A percentile compares a stretch with the other conserved stretches of the same genome.
Conservation (phyloP, 106 monocot species). For the Dendrobium nobile region DNA sequence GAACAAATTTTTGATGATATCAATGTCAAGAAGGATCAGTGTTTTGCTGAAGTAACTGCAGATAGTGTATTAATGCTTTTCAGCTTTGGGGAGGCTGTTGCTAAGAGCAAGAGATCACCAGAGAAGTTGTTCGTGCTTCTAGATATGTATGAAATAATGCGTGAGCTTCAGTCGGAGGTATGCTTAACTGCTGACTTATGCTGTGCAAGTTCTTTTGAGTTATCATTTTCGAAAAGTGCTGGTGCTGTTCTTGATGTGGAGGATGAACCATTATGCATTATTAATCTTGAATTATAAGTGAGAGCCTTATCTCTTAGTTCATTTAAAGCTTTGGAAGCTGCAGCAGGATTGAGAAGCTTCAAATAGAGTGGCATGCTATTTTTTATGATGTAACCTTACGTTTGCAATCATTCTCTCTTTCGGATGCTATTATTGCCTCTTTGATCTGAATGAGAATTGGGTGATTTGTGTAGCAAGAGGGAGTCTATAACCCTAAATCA, state of each 20-base stretch:
- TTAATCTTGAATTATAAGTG: background rate
- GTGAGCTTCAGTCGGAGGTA: constrained; percentile 90
- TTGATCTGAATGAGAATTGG: background rate
- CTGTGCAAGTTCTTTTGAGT: background rate
- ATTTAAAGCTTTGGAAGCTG: background rate
- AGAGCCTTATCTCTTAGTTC: background rate
- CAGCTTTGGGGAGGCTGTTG: constrained; percentile 98
- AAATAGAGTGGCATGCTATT: background rate
- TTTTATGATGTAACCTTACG: background rate
- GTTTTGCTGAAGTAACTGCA: constrained; percentile 80
- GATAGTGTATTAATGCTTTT: constrained; percentile 73
- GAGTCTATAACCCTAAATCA: too few species aligned
- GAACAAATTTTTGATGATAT: constrained; percentile 82
- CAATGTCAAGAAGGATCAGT: constrained; percentile 55
- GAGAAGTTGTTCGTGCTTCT: constrained; percentile 94
- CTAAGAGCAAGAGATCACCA: constrained; percentile 89
- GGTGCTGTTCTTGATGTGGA: background rate
- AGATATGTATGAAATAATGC: constrained; percentile 99
- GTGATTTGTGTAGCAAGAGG: too few species aligned
- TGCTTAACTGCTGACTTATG: background rate
- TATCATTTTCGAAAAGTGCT: background rate
- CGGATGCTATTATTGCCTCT: background rate
- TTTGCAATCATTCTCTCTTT: background rate
- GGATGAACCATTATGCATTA: background rate
- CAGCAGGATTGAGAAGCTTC: background rate